Evolutionary conservation across 495 filamentous ascomycete species (phyloP).

Genomic region (Xylaria grammica): DNA sequence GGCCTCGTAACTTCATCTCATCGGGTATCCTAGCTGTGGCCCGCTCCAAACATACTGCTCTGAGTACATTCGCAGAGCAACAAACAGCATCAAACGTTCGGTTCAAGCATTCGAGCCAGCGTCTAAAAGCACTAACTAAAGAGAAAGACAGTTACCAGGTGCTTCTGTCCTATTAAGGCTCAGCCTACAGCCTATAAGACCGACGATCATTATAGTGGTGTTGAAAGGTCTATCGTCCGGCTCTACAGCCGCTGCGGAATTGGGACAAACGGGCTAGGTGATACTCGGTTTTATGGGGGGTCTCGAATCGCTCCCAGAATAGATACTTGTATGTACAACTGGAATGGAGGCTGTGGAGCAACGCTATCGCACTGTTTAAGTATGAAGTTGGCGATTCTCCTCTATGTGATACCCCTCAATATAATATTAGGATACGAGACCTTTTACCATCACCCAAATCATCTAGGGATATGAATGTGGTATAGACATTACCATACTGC

Average conservation of each 20-base stretch:
- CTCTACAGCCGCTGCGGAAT: neutral
- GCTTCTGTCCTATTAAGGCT: neutral
- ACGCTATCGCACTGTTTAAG: neutral
- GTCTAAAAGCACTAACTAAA: neutral
- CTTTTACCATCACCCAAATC: neutral
- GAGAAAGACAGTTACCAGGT: neutral
- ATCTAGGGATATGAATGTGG: neutral
- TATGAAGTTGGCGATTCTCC: neutral
- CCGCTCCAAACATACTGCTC: neutral
- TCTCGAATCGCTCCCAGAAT: neutral
- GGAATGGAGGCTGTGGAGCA: neutral
- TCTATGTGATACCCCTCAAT: constrained; percentile 3
- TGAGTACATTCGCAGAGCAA: neutral
- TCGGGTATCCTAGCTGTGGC: neutral
- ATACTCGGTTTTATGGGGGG: neutral
- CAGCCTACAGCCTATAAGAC: neutral
- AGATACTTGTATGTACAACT: neutral
- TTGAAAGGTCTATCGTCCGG: neutral
- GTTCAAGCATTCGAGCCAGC: neutral
- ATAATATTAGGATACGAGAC: neutral
- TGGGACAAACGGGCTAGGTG: neutral
- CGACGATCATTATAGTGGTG: neutral
- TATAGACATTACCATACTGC: no score
- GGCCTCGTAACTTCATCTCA: neutral
- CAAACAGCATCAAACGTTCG: neutral